Conservation (phyloP, 768 basidiomycete species). For the Gautieria morchelliformis region DNA sequence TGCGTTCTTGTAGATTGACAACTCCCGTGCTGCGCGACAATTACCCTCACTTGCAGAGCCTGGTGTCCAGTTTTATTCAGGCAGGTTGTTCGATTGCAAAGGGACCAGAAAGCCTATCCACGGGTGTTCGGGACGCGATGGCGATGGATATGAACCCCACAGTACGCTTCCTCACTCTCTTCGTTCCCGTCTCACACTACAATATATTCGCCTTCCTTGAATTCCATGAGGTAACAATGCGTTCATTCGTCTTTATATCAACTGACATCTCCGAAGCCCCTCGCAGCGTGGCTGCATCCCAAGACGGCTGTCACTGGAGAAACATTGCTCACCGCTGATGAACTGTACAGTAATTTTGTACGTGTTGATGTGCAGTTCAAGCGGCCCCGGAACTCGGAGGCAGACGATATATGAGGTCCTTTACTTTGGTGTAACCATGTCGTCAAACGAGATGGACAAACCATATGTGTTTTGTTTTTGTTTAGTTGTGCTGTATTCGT, state of each 20-base stretch:
- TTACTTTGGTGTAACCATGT: neutral
- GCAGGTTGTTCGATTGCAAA: conserved; percentile 39
- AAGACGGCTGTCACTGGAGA: conserved; percentile 39
- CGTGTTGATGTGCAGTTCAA: conserved; percentile 38
- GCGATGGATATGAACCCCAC: conserved; percentile 49
- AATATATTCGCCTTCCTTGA: conserved; percentile 48
- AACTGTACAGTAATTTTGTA: conserved; percentile 68
- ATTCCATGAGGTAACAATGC: conserved; percentile 45
- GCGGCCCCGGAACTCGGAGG: neutral
- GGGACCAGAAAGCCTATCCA: conserved; percentile 66
- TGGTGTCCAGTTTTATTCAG: conserved; percentile 69
- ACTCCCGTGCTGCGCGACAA: neutral
- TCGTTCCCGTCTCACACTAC: neutral
- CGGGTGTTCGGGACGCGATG: conserved; percentile 54
- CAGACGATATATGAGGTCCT: neutral
- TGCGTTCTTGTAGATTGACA: conserved; percentile 26
- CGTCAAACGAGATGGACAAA: neutral
- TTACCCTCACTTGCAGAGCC: conserved; percentile 35
- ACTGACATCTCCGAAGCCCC: conserved; percentile 25
- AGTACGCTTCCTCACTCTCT: conserved; percentile 26
- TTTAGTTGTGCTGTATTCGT: neutral
- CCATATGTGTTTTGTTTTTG: neutral
- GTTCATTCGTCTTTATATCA: neutral
- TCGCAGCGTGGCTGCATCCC: conserved; percentile 58
- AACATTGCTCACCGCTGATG: conserved; percentile 57